Base-by-base conservation (phyloP, 345 rosid species). In the Clausena lansium region DNA sequence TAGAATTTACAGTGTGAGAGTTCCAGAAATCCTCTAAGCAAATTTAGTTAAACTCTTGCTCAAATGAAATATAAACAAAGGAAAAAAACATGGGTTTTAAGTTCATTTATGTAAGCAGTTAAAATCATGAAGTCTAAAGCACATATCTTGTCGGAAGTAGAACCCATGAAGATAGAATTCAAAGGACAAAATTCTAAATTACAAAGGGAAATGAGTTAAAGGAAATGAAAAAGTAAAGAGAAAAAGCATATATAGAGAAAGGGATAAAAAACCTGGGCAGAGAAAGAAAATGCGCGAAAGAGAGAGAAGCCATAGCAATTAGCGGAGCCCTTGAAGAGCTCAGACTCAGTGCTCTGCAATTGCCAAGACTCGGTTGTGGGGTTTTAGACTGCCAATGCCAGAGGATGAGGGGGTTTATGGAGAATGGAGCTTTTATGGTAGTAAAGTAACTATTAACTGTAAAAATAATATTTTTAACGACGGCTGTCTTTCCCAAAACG, bases 201-300 rank as follows among this genome's bases (percentile, higher is more conserved):
- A 64, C 41, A 7, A 19, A 17, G 8, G 39, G 33, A 55, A 63
- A 7, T 38, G 3, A 33, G 8, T 28, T 19, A 39, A 28, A 73
- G 6, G 38, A 45, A 4, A 66, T 39, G 25, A 20, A 50, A 55
- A 77, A 4, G 54, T 64, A 54, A 55, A 70, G 61, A 73, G 63
- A 14, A 10, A 76, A 74, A 73, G 25, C 28, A 47, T 45, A 45
- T 13, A 11, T 22, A 9, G 9, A 70, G 71, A 66, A 19, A 74
- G 80, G 55, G 70, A 82, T 69, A 81, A 81, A 67, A 45, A 14
- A 91, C 98, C 98, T 92, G 89, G 94, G 83, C 74, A 87, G 71
- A 41, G 87, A 78, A 65, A 90, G 80, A 77, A 86, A 88, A 39
- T 88, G 90, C 77, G 86, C 73, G 87, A 89, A 84, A 83, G 91